Evolutionary conservation across 2,329 filamentous ascomycete genomes (phyloP), one percentile per base, ranked within the genome.

Genomic region (Bipolaris sorokiniana): DNA sequence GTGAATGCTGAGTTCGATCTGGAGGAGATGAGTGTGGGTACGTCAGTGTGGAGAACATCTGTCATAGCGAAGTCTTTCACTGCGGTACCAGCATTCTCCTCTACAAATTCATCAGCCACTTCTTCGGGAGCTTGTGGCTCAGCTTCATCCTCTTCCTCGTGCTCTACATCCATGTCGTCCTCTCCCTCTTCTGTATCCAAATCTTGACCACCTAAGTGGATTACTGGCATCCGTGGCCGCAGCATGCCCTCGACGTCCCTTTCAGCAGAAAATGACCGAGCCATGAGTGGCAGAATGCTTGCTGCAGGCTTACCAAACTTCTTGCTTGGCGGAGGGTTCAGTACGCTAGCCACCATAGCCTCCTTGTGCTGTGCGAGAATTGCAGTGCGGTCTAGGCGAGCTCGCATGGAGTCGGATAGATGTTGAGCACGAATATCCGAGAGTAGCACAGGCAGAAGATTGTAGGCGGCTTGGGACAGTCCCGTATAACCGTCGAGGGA

Each of bases 231-330:
- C 16, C 81, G 70, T 5, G 81, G 81, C 57, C 80, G 67, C 20
- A 91, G 80, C 54, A 97, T 74, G 9, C 90, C 83, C 76, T 97
- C 93, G 1, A 95, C 85, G 15, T 83, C 84, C 54, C 85, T 80
- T 48, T 88, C 84, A 10, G 82, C 74, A 0, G 87, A 82, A 67
- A 87, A 90, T 48, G 85, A 83, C 52, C 87, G 84, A 7, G 87
- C 85, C 23, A 97, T 79, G 67, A 96, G 90, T 0, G 94, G 93
- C 46, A 97, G 77, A 46, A 97, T 88, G 73, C 89, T 95, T 26
- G 90, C 83, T 58, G 87, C 85, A 49, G 86, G 84, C 37, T 78
- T 80, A 10, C 62, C 86, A 81, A 40, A 88, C 84, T 71, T 87
- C 83, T 68, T 85, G 80, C 69, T 87, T 81, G 61, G 86, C 79